These are phyloP conservation scores for Cryptococcus depauperatus DNA, from an alignment of 1,284 basidiomycete species.

Conservation along the genomic window DNA sequence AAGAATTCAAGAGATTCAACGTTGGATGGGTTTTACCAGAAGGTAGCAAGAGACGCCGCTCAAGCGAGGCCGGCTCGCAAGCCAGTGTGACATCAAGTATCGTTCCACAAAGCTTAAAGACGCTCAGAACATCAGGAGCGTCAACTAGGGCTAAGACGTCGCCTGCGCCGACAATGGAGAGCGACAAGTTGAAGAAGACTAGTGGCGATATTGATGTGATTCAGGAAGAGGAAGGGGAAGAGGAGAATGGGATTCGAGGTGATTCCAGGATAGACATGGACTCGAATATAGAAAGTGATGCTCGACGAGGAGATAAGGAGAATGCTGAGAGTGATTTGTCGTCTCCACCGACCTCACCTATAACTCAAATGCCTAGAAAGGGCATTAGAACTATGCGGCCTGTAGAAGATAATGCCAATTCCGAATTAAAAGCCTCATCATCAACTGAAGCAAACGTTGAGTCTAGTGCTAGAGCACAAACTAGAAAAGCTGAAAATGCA, in stretches of 20 bases:
- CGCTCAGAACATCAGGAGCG: background rate
- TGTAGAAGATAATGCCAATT: background rate
- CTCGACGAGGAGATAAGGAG: slow-evolving; percentile 37
- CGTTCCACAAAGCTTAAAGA: no score
- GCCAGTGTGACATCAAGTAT: no score
- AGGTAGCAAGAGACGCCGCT: slow-evolving; percentile 56
- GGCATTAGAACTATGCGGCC: no score
- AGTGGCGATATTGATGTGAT: slow-evolving; percentile 9
- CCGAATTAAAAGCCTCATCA: background rate
- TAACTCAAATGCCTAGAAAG: no score
- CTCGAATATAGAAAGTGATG: no score
- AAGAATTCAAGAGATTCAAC: slow-evolving; percentile 76
- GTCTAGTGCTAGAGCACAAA: no score
- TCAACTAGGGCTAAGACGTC: background rate
- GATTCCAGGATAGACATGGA: no score
- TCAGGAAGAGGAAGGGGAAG: slow-evolving; percentile 39
- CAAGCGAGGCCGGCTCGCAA: slow-evolving; percentile 32
- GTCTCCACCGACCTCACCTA: no score
- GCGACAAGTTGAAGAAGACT: background rate
- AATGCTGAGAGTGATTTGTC: slow-evolving; percentile 1
- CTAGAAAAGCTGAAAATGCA: background rate
- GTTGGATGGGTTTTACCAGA: slow-evolving; percentile 80
- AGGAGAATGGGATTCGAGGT: no score
- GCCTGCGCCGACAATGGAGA: background rate
- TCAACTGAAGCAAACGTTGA: background rate